Conservation (phyloP, 306 rosid genomes). For the Cucurbita maxima region DNA sequence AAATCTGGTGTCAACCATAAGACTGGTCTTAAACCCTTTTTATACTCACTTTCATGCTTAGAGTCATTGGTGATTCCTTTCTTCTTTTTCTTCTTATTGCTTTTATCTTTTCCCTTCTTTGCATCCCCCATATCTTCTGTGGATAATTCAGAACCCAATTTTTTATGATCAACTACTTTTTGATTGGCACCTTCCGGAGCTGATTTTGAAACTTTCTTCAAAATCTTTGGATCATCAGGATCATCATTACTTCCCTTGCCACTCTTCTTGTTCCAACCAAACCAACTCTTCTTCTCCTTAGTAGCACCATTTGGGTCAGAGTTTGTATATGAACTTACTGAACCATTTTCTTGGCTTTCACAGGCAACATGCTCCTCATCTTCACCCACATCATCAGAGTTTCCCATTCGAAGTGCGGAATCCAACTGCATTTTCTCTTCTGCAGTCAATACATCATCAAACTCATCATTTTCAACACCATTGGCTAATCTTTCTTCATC, state of each 20-base stretch:
- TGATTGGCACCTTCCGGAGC: slow-evolving; percentile 64
- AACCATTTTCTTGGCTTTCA: slow-evolving; percentile 62
- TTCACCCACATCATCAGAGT: slow-evolving; percentile 51
- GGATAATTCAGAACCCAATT: slow-evolving; percentile 40
- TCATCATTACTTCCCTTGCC: slow-evolving; percentile 50
- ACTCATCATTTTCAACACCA: slow-evolving; percentile 71
- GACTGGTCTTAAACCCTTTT: slow-evolving; percentile 95
- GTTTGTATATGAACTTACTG: slow-evolving; percentile 37
- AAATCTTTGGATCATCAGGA: slow-evolving; percentile 51
- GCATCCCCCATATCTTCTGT: slow-evolving; percentile 52
- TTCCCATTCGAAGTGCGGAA: slow-evolving; percentile 81
- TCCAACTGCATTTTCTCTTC: slow-evolving; percentile 92
- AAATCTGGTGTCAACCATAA: slow-evolving; percentile 97
- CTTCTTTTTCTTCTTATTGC: slow-evolving; percentile 70
- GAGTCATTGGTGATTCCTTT: slow-evolving; percentile 45
- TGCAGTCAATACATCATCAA: slow-evolving; percentile 86
- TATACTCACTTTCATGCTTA: slow-evolving; percentile 89
- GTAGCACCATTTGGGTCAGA: slow-evolving; percentile 50
- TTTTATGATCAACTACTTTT: slow-evolving; percentile 50
- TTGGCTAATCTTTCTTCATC: slow-evolving; percentile 67
- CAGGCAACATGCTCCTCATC: slow-evolving; percentile 55
- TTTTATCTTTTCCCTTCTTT: slow-evolving; percentile 84
- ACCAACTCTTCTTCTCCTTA: slow-evolving; percentile 97
- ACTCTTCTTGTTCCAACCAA: slow-evolving; percentile 88
- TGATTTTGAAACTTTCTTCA: slow-evolving; percentile 61